These are phyloP conservation scores for Chrysoporthe puriensis DNA, from an alignment of 2,329 filamentous ascomycete species.

Conservation along the genomic window DNA sequence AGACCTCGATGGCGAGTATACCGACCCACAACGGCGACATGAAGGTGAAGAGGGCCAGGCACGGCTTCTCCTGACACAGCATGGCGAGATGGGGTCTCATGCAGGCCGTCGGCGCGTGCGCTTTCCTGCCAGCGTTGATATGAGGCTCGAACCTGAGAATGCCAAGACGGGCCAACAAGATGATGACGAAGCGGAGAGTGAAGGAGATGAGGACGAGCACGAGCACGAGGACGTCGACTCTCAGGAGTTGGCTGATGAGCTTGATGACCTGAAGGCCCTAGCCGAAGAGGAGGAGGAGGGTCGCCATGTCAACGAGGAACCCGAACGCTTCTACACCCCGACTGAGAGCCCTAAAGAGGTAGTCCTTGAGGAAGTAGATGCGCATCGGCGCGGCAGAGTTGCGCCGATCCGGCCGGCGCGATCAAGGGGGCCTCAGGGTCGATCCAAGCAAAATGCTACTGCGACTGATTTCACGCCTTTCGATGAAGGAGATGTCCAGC, in stretches of 20 bases:
- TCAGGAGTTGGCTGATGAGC: slow-evolving; percentile 45
- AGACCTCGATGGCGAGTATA: slow-evolving; percentile 37
- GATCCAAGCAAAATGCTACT: neutral
- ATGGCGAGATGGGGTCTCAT: slow-evolving; percentile 17
- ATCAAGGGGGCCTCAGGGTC: neutral
- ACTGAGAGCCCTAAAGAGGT: slow-evolving; percentile 38
- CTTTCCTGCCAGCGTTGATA: slow-evolving; percentile 16
- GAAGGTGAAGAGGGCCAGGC: slow-evolving; percentile 32
- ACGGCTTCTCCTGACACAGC: slow-evolving; percentile 25
- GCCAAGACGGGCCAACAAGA: slow-evolving; percentile 28
- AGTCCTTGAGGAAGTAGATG: neutral
- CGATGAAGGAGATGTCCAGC: neutral
- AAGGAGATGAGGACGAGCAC: slow-evolving; percentile 34
- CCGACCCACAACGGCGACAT: slow-evolving; percentile 29
- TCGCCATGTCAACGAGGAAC: neutral
- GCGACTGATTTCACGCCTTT: slow-evolving; percentile 11
- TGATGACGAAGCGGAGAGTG: slow-evolving; percentile 29
- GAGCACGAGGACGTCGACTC: slow-evolving; percentile 29
- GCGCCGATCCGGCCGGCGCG: neutral
- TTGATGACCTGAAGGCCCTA: slow-evolving; percentile 19
- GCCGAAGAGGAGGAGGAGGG: slow-evolving; percentile 32
- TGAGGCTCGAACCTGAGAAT: slow-evolving; percentile 22
- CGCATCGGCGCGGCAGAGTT: neutral
- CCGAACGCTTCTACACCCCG: slow-evolving; percentile 18
- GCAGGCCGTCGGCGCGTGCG: slow-evolving; percentile 22